These are phyloP conservation scores for Akanthomyces uredinophilus DNA, from an alignment of 2,329 filamentous ascomycete species.

Conservation along the genomic window DNA sequence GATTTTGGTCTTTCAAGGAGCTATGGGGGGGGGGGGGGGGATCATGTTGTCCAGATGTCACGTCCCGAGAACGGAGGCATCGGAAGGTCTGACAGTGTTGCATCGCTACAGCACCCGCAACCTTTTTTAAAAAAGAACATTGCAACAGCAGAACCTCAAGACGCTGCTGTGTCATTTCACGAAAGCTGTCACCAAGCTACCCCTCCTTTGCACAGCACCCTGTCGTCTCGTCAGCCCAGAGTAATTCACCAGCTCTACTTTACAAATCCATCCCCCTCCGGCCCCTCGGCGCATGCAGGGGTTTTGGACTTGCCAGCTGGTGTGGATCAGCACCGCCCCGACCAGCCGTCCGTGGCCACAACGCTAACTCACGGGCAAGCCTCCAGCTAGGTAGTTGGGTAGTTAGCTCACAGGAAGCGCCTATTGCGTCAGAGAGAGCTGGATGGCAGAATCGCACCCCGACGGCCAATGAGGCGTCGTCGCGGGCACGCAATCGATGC, in stretches of 20 bases:
- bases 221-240: not conserved
- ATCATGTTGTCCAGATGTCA: too few relatives aligned
- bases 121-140: too few relatives aligned
- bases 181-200: not conserved
- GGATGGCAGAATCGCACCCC: constrained; percentile 23
- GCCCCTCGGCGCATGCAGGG: not conserved
- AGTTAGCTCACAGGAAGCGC: constrained; percentile 9
- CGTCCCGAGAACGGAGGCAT: too few relatives aligned
- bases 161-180: not conserved
- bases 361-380: not conserved
- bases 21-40: too few relatives aligned
- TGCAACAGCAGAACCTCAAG: not conserved
- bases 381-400: too few relatives aligned
- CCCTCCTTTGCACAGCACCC: not conserved
- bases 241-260: too few relatives aligned
- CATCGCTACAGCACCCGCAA: too few relatives aligned
- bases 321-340: not conserved
- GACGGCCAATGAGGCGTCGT: constrained; percentile 22
- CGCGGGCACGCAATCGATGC: constrained; percentile 26
- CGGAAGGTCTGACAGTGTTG: too few relatives aligned
- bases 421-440: constrained; percentile 26
- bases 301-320: not conserved
- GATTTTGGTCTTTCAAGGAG: too few relatives aligned
- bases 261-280: not conserved
- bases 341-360: not conserved